Conservation (phyloP, 2,329 filamentous ascomycete genomes). For the Paracoccidioides brasiliensis region DNA sequence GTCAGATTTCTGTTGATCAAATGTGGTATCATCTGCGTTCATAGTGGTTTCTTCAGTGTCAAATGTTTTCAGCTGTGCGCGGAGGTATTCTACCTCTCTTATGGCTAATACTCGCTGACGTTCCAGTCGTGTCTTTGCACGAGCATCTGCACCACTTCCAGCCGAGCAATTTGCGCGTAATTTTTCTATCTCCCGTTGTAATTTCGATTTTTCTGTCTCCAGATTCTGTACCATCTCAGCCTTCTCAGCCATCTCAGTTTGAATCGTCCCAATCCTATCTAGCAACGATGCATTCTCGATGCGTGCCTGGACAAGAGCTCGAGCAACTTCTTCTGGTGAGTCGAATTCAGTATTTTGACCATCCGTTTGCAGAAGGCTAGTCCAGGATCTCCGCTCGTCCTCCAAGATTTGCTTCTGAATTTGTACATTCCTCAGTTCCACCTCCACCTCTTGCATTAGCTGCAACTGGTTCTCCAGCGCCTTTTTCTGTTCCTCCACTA, state of each 20-base stretch:
- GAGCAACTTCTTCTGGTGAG: conserved; percentile 74
- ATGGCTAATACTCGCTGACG: conserved; percentile 71
- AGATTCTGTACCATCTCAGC: conserved; percentile 61
- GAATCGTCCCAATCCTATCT: conserved; percentile 64
- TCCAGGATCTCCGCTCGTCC: conserved; percentile 78
- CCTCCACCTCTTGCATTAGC: conserved; percentile 58
- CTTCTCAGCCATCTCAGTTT: conserved; percentile 64
- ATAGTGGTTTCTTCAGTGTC: conserved; percentile 82
- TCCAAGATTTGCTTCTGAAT: conserved; percentile 77
- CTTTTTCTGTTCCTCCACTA: conserved; percentile 91
- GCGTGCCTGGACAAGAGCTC: conserved; percentile 69
- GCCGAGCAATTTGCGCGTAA: conserved; percentile 37
- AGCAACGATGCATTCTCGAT: conserved; percentile 67
- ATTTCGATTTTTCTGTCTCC: conserved; percentile 52
- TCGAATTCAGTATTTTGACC: conserved; percentile 58
- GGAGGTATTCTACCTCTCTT: conserved; percentile 88
- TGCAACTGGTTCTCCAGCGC: conserved; percentile 65
- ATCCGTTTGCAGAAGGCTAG: conserved; percentile 65
- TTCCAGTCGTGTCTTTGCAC: conserved; percentile 63
- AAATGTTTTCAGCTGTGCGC: conserved; percentile 79
- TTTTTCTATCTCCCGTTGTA: conserved; percentile 59
- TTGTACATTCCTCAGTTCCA: conserved; percentile 64
- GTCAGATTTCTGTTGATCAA: conserved; percentile 60
- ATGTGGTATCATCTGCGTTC: conserved; percentile 50
- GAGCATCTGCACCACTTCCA: conserved; percentile 43